Conservation (phyloP, 345 rosid species). For the Erucastrum elatum region DNA sequence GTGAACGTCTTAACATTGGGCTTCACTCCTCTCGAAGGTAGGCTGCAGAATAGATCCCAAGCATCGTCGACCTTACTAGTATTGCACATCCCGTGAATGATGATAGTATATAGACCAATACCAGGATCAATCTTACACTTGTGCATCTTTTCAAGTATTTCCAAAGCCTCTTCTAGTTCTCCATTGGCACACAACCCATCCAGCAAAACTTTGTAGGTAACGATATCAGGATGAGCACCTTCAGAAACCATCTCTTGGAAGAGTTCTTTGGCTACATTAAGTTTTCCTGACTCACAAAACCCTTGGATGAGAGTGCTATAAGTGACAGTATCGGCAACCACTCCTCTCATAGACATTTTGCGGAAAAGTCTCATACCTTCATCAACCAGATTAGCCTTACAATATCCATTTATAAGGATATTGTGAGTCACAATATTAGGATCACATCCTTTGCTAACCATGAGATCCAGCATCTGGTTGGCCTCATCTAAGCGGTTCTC, state of each 20-base stretch:
- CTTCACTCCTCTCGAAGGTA: slow-evolving; percentile 20
- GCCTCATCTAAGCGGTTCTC: slow-evolving; percentile 36
- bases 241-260: background rate
- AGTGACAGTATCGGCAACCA: background rate
- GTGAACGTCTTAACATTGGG: slow-evolving; percentile 12
- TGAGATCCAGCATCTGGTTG: slow-evolving; percentile 15
- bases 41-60: slow-evolving; percentile 19
- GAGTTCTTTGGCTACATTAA: background rate
- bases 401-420: background rate
- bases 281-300: background rate
- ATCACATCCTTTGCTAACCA: slow-evolving; percentile 21
- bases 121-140: background rate
- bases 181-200: slow-evolving; percentile 23
- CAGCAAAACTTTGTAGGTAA: background rate
- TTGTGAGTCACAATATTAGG: slow-evolving; percentile 20
- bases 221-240: background rate
- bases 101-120: background rate
- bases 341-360: background rate
- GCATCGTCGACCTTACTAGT: slow-evolving; percentile 25
- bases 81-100: slow-evolving; percentile 34
- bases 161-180: background rate
- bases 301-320: slow-evolving; percentile 19
- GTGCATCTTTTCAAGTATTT: background rate
- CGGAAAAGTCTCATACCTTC: background rate
- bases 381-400: background rate